Base-by-base conservation (phyloP, 352 stramenopile genomes). In the Phytophthora litchii region DNA sequence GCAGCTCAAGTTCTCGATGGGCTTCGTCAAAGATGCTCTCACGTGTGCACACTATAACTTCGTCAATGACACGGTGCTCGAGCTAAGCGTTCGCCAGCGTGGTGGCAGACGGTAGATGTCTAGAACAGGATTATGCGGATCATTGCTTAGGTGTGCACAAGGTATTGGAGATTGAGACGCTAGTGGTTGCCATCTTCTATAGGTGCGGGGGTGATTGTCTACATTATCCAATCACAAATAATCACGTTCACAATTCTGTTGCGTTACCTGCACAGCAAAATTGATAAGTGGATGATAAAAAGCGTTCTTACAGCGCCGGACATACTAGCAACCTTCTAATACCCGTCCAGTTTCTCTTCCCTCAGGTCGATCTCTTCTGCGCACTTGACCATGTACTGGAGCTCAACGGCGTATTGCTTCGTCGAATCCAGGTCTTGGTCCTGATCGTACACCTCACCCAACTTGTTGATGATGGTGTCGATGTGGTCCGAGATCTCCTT, bases 11-110 rank as follows among this genome's bases (percentile, higher is more conserved):
- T 86, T 83, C 17, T 62, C 86, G 5, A 76, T 83, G 54, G 93
- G 90, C 4, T 99, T 99, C 54, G 75, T 98, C 52, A 98, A 98
- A 67, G 95, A 95, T 53, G 45, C 78, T 11, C 74, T 93, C 13
- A 87, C 59, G 1, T 91, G 80, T 21, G 86, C 86, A 20, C 86
- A 95, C 63, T 95, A 95, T 80, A 95, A 95, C 60, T 93, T 95
- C 52, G 66, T 89, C 40, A 88, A 85, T 36, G 83, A 75, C 37
- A 90, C 82, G 3, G 54, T 68, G 17, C 54, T 95, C 17, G 83
- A 95, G 38, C 64, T 95, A 44, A 95, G 78, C 34, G 86, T 90
- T 60, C 86, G 86, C 37, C 84, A 93, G 62, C 83, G 86, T 45
- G 86, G 86, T 47, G 86, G 86, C 4, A 64, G 86, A 48, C 70